Percentiles rank a stretch among this genome's conserved stretches.
Conservation (phyloP, 106 monocot species). For the Dendrobium officinale region DNA sequence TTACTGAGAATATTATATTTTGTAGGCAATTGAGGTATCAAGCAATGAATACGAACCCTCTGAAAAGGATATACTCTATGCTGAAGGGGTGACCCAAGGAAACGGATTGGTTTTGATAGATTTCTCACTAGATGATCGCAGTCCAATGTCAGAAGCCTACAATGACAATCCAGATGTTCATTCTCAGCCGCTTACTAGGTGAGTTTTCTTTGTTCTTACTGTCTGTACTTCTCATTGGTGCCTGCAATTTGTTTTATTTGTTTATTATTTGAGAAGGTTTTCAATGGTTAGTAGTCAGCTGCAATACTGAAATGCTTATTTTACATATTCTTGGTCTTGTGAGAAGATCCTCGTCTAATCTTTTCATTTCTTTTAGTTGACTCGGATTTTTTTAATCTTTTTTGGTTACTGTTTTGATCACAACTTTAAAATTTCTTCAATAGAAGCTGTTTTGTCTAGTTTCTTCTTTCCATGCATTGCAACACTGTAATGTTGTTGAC, state of each 20-base stretch:
- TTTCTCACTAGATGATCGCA: constrained; percentile 80
- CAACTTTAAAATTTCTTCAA: too few relatives aligned
- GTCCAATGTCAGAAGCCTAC: constrained; percentile 64
- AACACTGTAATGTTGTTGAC: too few relatives aligned
- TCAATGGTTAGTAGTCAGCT: neutral
- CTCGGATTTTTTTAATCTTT: too few relatives aligned
- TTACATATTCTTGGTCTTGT: neutral
- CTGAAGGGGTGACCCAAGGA: constrained; percentile 92
- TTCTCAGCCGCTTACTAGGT: constrained; percentile 69
- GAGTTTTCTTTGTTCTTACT: neutral
- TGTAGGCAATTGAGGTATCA: constrained; percentile 85
- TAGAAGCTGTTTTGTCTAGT: too few relatives aligned
- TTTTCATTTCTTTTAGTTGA: neutral
- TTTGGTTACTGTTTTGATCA: too few relatives aligned
- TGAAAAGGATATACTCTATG: constrained; percentile 74
- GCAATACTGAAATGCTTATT: neutral
- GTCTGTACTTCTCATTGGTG: neutral
- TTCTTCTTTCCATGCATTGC: too few relatives aligned
- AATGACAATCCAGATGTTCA: constrained; percentile 61
- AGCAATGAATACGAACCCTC: constrained; percentile 95
- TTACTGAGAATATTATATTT: neutral
- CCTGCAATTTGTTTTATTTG: neutral
- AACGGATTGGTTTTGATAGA: constrained; percentile 90
- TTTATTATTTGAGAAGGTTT: neutral
- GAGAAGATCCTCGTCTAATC: neutral